Conservation (phyloP, 192 early-diverging fungal genomes). For the Linnemannia schmuckeri region DNA sequence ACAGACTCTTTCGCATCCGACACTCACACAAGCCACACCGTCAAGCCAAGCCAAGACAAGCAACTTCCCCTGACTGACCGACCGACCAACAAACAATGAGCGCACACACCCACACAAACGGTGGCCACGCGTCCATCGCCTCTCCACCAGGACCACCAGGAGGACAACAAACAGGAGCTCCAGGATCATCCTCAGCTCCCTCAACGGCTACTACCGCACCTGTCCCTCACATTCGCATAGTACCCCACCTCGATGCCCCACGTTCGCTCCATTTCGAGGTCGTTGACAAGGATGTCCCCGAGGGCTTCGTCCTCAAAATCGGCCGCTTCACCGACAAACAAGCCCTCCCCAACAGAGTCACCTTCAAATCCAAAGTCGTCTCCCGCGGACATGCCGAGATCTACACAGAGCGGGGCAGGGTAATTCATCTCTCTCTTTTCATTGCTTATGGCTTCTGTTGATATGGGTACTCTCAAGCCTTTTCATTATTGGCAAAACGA, state of each 20-base stretch:
- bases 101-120: neutral
- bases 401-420: conserved; percentile 82
- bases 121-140: neutral
- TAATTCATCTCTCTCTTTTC: conserved; percentile 12
- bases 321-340: conserved; percentile 82
- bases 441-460: neutral
- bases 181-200: neutral
- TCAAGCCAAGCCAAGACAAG: neutral
- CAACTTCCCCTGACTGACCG: neutral
- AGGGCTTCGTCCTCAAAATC: conserved; percentile 74
- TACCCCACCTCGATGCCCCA: conserved; percentile 67
- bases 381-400: conserved; percentile 94
- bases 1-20: neutral
- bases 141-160: neutral
- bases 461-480: neutral
- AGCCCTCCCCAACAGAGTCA: conserved; percentile 72
- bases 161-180: neutral
- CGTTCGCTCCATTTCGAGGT: conserved; percentile 67
- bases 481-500: too few species aligned
- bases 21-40: conserved; percentile 8
- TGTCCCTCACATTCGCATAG: conserved; percentile 65
- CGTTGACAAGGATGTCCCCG: conserved; percentile 71
- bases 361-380: conserved; percentile 95
- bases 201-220: conserved; percentile 18
- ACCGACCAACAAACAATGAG: neutral